Evolutionary conservation across 2,329 filamentous ascomycete species (phyloP), one percentile per base, ranked within the genome.

Genomic region (Epichloe amarillans): DNA sequence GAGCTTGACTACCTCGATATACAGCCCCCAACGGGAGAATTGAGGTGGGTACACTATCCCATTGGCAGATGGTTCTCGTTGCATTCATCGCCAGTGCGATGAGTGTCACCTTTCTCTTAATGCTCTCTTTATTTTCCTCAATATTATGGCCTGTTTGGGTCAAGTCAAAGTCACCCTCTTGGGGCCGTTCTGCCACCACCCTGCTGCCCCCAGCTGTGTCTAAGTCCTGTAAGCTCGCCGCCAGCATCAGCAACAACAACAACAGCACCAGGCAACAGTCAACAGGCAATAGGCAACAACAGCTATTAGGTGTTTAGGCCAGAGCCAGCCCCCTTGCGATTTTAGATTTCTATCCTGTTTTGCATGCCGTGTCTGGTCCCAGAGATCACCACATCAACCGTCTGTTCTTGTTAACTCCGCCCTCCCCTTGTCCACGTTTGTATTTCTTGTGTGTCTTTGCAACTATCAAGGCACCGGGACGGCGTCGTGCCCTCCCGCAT

Each of bases 1-100:
- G 73, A 72, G 63, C 67, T 78, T 62, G 74, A 76, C 58, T 79
- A 76, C 61, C 69, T 77, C 61, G 73, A 75, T 50, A 69, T 77
- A 59, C 70, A 69, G 50, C 64, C 70, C 48, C 68, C 71, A 58
- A 62, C 68, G 35, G 65, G 62, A 71, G 75, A 79, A 62, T 75
- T 78, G 68, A 75, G 76, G 76, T 79, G 64, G 63, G 76, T 74
- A 44, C 45, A 52, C 51, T 30, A 51, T 60, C 30, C 51, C 51
- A 56, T 62, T 60, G 53, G 50, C 49, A 53, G 53, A 50, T 39
- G 17, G 38, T 56, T 52, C 50, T 54, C 52, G 50, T 54, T 53
- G 47, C 50, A 48, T 47, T 51, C 43, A 43, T 14, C 33, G 21
- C 47, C 33, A 51, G 46, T 52, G 39, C 43, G 14, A 33, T 42